Evolutionary conservation across 176 grass and related monocot species (phyloP), one percentile per base, ranked within the genome.

Genomic region (Puya raimondii): DNA sequence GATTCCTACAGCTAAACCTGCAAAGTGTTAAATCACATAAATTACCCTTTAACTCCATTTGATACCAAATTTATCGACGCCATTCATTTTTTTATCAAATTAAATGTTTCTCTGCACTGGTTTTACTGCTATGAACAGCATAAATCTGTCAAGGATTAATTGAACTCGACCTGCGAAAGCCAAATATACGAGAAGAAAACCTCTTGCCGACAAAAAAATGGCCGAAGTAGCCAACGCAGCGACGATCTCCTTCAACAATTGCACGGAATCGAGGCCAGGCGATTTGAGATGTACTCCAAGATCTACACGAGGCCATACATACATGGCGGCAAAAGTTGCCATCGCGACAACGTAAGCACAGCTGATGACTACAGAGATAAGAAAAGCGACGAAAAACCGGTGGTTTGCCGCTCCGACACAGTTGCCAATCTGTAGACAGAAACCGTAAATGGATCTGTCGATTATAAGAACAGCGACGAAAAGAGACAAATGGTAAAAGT

Each of bases 331-430:
- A 78, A 84, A 97, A 68, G 87, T 73, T 65, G 89, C 70, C 86
- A 90, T 93, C 51, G 53, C 20, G 66, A 84, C 79, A 67, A 82
- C 77, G 53, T 93, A 97, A 42, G 70, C 81, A 58, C 94, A 97
- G 75, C 94, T 90, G 29, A 87, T 51, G 64, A 97, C 80, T 74
- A 92, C 87, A 59, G 82, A 85, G 3, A 97, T 78, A 56, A 97
- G 94, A 71, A 99, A 99, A 76, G 84, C 73, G 48, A 99, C 82
- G 73, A 99, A 99, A 68, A 75, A 73, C 18, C 66, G 74, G 51
- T 99, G 89, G 69, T 97, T 97, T 82, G 84, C 81, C 23, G 86
- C 74, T 66, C 94, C 94, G 20, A 97, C 87, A 76, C 94, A 97
- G 61, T 97, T 97, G 15, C 94, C 84, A 78, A 97, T 93, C 94